phyloP scores from a whole-genome alignment of 306 rosid genomes.

The Hippophae rhamnoides region DNA sequence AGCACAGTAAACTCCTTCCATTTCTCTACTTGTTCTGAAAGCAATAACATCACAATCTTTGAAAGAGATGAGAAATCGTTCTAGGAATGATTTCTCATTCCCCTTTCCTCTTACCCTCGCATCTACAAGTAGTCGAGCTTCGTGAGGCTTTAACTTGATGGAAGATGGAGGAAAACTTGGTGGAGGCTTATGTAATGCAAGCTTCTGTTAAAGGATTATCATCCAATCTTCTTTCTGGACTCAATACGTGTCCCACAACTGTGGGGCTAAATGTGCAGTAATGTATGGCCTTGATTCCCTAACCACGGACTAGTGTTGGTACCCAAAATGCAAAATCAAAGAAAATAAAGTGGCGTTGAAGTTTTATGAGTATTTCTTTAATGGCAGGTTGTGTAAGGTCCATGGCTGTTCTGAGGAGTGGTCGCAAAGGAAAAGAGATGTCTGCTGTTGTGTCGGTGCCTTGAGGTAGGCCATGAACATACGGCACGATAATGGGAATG shows the following conservation, averaged over 20 bases:
- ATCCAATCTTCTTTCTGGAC: slow-evolving; percentile 29
- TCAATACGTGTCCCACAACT: slow-evolving; percentile 21
- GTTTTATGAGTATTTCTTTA: slow-evolving; percentile 23
- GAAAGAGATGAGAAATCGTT: slow-evolving; percentile 18
- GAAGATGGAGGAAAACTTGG: slow-evolving; percentile 36
- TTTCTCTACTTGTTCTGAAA: slow-evolving; percentile 48
- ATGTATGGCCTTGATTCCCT: slow-evolving; percentile 34
- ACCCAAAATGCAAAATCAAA: slow-evolving; percentile 51
- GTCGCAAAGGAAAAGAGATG: slow-evolving; percentile 23
- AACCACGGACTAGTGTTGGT: slow-evolving; percentile 30
- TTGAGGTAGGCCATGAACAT: slow-evolving; percentile 44
- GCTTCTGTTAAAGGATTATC: slow-evolving; percentile 17
- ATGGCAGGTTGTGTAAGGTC: slow-evolving; percentile 47
- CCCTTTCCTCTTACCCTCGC: slow-evolving; percentile 16
- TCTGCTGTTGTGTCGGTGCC: slow-evolving; percentile 59
- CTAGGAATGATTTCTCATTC: slow-evolving; percentile 18
- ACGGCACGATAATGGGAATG: slow-evolving; percentile 45
- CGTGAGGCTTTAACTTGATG: slow-evolving; percentile 33
- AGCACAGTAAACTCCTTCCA: slow-evolving; percentile 44
- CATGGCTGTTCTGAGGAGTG: slow-evolving; percentile 48
- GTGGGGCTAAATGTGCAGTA: slow-evolving; percentile 33
- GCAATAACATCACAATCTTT: slow-evolving; percentile 32
- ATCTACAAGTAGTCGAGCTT: slow-evolving; percentile 16
- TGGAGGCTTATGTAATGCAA: slow-evolving; percentile 28
- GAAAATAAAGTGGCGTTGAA: slow-evolving; percentile 40